Percentiles rank a stretch among this genome's conserved stretches.
phyloP scores from a whole-genome alignment of 352 stramenopile species.

The Globisporangium yorkense region DNA sequence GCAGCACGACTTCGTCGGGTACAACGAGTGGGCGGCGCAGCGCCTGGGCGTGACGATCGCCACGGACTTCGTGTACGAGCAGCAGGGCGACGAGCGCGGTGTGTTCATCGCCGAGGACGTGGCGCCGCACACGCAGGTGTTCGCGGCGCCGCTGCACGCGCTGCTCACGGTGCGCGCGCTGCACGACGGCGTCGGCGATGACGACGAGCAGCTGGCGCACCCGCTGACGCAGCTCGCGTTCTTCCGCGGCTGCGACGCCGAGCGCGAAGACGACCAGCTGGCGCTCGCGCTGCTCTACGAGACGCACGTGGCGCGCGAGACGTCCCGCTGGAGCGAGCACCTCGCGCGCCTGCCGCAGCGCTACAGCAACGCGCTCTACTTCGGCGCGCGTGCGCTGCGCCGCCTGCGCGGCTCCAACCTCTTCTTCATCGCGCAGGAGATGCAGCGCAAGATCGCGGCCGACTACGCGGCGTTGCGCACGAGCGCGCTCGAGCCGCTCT shows the following conservation, averaged over 20 bases:
- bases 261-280: slow-evolving; percentile 62
- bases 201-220: slow-evolving; percentile 16
- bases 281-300: slow-evolving; percentile 72
- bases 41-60: slow-evolving; percentile 47
- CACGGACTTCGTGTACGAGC: slow-evolving; percentile 84
- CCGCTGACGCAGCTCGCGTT: slow-evolving; percentile 29
- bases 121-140: slow-evolving; percentile 57
- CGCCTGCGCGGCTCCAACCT: slow-evolving; percentile 54
- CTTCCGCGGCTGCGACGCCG: slow-evolving; percentile 36
- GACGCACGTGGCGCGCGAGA: slow-evolving; percentile 31
- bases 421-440: slow-evolving; percentile 57
- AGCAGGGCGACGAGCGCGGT: slow-evolving; percentile 48
- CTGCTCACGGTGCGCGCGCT: slow-evolving; percentile 48
- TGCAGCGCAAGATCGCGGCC: slow-evolving; percentile 42
- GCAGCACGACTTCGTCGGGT: slow-evolving; percentile 47
- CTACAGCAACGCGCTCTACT: slow-evolving; percentile 77
- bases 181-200: slow-evolving; percentile 9
- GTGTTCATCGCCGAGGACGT: slow-evolving; percentile 83
- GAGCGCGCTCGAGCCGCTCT: slow-evolving; percentile 40
- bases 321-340: slow-evolving; percentile 61
- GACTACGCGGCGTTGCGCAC: slow-evolving; percentile 43
- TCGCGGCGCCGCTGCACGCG: slow-evolving; percentile 50
- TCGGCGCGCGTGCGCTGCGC: slow-evolving; percentile 30
- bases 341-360: slow-evolving; percentile 44
- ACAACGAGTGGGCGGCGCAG: slow-evolving; percentile 66